A percentile compares a stretch with the other conserved stretches of the same genome.
These are phyloP conservation scores for Pythium volutum DNA, from an alignment of 352 stramenopile genomes.

Conservation along the genomic window DNA sequence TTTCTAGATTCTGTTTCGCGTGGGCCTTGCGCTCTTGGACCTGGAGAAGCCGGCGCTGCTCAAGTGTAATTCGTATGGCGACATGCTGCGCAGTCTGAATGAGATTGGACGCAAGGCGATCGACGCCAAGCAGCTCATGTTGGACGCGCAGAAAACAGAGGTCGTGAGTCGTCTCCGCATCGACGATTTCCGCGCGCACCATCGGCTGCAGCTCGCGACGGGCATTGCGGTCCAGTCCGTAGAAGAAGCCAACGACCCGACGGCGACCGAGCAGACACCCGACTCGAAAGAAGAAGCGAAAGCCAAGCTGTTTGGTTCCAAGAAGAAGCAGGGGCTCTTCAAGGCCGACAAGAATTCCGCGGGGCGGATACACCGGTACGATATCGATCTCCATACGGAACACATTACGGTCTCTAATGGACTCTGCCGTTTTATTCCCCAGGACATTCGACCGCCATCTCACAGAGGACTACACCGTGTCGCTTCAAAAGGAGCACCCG, in stretches of 20 bases:
- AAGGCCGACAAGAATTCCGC: conserved; percentile 48
- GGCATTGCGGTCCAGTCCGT: conserved; percentile 69
- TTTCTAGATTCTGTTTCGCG: conserved; percentile 67
- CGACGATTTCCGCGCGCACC: conserved; percentile 82
- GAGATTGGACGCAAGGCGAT: conserved; percentile 62
- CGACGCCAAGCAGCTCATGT: conserved; percentile 45
- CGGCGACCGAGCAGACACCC: background rate
- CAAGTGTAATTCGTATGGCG: conserved; percentile 60
- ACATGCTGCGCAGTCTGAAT: conserved; percentile 81
- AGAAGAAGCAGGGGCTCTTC: conserved; percentile 65
- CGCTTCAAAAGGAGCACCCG: conserved; percentile 52
- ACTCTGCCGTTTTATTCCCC: too few relatives aligned
- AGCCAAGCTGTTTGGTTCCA: conserved; percentile 44
- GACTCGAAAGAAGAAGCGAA: conserved; percentile 44
- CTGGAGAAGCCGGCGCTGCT: conserved; percentile 56
- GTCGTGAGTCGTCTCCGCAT: conserved; percentile 64
- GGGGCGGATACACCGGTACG: conserved; percentile 44
- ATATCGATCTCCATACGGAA: too few relatives aligned
- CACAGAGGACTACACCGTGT: conserved; percentile 54
- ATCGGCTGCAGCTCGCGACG: conserved; percentile 75
- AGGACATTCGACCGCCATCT: conserved; percentile 74
- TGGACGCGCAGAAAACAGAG: conserved; percentile 57
- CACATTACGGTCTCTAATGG: too few relatives aligned
- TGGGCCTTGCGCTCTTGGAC: conserved; percentile 72
- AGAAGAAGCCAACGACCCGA: conserved; percentile 44